Evolutionary conservation across 345 rosid species (phyloP), one percentile per base, ranked within the genome.

Genomic region (Geranium rotundifolium): DNA sequence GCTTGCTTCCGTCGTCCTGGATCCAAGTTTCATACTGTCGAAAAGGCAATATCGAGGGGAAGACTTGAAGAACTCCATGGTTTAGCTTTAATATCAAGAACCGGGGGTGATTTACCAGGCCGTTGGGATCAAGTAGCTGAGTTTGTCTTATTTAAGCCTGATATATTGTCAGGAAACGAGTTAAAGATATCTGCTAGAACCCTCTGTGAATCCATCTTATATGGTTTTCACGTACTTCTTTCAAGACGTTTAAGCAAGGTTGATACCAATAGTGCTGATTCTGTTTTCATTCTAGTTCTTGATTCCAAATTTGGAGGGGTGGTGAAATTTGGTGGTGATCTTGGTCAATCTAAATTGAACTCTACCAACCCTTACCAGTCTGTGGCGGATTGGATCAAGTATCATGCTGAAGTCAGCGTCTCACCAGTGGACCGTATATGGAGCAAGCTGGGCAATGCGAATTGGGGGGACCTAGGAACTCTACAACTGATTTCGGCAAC

Each of bases 371-470:
- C 82, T 66, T 87, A 91, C 52, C 84, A 87, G 29, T 78, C 86
- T 75, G 85, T 84, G 2, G 84, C 85, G n/a, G 86, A 89, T 8
- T 91, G 98, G 98, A 76, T 91, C 54, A 70, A 70, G 65, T 80
- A 68, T 29, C 92, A 89, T 73, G 81, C 80, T 39, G 72, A 66
- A 72, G 63, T 91, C 29, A 67, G 87, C 0, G 84, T 91, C 59
- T 91, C 98, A 56, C 92, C 96, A 1, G 62, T 89, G 56, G 96
- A 89, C 62, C 82, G 89, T 72, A 73, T 91, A 58, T 91, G 98
- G 98, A 91, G 90, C 80, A 93, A 93, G 71, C 91, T 93, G 20
- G 99, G 99, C 59, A 93, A 93, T 76, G 95, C 97, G 50, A 93
- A 93, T 66, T 93, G 97, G 99, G 84, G 91, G 73, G 99, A 93